Evolutionary conservation across 2,329 filamentous ascomycete species (phyloP).

Genomic region (Ceratocystis variospora): DNA sequence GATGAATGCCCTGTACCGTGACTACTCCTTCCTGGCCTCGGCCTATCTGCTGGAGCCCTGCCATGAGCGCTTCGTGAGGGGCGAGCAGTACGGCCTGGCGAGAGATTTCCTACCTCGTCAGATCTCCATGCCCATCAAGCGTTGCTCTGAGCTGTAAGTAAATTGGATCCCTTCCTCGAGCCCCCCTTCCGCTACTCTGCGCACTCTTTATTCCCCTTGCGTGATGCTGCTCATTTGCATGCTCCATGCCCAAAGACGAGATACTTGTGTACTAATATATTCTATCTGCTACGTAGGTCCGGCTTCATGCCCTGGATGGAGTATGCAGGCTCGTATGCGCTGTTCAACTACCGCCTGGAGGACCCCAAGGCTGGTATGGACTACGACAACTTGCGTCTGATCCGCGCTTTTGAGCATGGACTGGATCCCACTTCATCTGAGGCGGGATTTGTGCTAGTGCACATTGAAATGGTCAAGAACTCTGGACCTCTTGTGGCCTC

Average conservation of each 20-base stretch:
- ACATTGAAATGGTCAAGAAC: slow-evolving; percentile 89
- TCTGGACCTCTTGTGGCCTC: slow-evolving; percentile 66
- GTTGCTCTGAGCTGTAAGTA: slow-evolving; percentile 72
- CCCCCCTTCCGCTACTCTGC: background rate
- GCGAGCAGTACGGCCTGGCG: slow-evolving; percentile 64
- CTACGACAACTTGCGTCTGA: slow-evolving; percentile 60
- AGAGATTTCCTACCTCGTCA: slow-evolving; percentile 57
- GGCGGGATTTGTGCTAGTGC: slow-evolving; percentile 89
- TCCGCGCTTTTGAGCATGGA: slow-evolving; percentile 83
- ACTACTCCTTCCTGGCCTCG: slow-evolving; percentile 83
- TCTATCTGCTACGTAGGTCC: slow-evolving; percentile 27
- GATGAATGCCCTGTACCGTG: slow-evolving; percentile 76
- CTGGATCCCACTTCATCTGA: slow-evolving; percentile 78
- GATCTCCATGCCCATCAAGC: slow-evolving; percentile 69
- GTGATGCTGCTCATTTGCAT: too few relatives aligned
- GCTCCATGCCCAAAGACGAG: too few relatives aligned
- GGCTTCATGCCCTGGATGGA: slow-evolving; percentile 91
- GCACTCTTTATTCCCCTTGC: background rate
- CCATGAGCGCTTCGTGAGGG: slow-evolving; percentile 57
- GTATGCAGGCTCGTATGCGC: slow-evolving; percentile 55
- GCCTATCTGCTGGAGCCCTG: slow-evolving; percentile 87
- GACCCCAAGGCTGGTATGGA: slow-evolving; percentile 43
- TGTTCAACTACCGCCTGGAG: slow-evolving; percentile 52
- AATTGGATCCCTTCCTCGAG: background rate
- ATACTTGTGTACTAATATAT: background rate